Percentiles rank a stretch among this genome's conserved stretches.
Evolutionary conservation across 164 flowering plant genomes (phyloP).

Genomic region (Cinnamomum micranthum): DNA sequence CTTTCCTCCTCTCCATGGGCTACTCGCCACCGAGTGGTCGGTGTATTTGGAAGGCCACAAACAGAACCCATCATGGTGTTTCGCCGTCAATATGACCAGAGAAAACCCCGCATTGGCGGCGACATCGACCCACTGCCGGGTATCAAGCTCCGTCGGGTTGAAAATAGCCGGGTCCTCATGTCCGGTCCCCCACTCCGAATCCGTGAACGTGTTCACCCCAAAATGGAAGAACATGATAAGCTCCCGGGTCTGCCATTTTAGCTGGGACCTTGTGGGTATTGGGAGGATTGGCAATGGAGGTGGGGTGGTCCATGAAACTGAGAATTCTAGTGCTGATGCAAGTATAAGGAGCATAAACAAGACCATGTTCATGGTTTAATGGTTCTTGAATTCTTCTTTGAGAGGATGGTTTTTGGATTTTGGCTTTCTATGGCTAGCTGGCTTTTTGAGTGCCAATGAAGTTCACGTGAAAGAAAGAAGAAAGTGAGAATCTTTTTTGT

Average conservation of each 20-base stretch:
- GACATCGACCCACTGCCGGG: constrained; percentile 64
- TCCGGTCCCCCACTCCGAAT: constrained; percentile 94
- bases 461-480: neutral
- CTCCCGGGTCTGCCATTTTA: constrained; percentile 92
- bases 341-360: constrained; percentile 7
- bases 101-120: constrained; percentile 57
- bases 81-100: constrained; percentile 76
- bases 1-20: constrained; percentile 68
- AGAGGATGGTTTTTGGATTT: neutral
- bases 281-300: constrained; percentile 90
- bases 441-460: neutral
- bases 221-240: constrained; percentile 86
- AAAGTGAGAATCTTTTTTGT: neutral
- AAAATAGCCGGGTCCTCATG: constrained; percentile 60
- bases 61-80: constrained; percentile 95
- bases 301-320: constrained; percentile 18
- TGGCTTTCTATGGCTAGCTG: too few relatives aligned
- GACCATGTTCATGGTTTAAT: constrained; percentile 3
- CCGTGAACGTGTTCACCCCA: constrained; percentile 89
- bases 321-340: neutral
- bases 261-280: constrained; percentile 64
- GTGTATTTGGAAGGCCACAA: constrained; percentile 89
- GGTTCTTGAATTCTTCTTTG: neutral
- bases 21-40: constrained; percentile 60
- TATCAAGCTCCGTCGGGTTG: constrained; percentile 56